Evolutionary conservation across 2,329 filamentous ascomycete genomes (phyloP), one percentile per base, ranked within the genome.

Genomic region (Davidsoniella australis): DNA sequence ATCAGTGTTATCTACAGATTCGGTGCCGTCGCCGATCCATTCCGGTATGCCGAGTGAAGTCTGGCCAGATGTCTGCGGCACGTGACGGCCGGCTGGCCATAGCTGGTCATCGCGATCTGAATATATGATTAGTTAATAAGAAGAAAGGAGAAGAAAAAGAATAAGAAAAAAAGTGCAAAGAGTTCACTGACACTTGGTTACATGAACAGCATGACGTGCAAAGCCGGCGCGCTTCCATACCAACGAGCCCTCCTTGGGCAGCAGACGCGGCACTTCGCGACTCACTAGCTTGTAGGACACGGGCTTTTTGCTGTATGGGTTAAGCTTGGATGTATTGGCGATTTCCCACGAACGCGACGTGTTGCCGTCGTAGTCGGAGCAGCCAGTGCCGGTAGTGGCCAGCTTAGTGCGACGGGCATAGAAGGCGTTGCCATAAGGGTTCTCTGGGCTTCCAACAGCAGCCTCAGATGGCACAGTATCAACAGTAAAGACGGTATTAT

Each of bases 141-240:
- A 33, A 5, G 12, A 5, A 14, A 18, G 29, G 9, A 40, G 6
- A 3, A 3, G 18, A 18, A 18, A 3, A 18, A 18, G 17, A 18
- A 18, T 2, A 18, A n/a, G 1, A 8, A 16, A 12, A 12, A 20
- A 36, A 8, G 24, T 8, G 7, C 5, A 10, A 33, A 48, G 23
- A n/a, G 24, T 4, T 23, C 14, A 52, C 78, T 70, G 75, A 89
- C 85, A 94, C 58, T 81, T 85, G 0, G 88, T 94, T 8, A 94
- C 87, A 60, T 91, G 84, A 1, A 94, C 78, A 2, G 87, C 82
- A 60, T 94, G 85, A 36, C 86, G 68, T 0, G 88, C 85, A 58
- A 94, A 95, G 0, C 82, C 85, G 1, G 87, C 88, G 17, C 88
- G 73, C 65, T 93, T 93, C 82, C 85, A 93, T 5, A 93, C 87